These are phyloP conservation scores for Trichophyton benhamiae DNA, from an alignment of 2,329 filamentous ascomycete species.

Conservation along the genomic window DNA sequence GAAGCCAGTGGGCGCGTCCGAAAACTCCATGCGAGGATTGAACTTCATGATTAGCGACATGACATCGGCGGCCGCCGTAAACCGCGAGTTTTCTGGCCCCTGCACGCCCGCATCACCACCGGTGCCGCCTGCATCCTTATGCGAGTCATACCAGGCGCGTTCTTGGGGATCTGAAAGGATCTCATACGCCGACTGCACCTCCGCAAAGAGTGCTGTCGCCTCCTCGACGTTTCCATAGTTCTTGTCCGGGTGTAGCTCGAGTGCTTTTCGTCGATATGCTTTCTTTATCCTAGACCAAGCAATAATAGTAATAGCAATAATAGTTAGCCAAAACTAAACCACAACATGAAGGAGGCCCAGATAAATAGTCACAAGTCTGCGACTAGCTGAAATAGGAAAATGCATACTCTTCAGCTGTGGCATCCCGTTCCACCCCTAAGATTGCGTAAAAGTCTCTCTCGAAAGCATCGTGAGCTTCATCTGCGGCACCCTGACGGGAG, in stretches of 20 bases:
- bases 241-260: conserved; percentile 89
- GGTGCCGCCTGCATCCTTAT: conserved; percentile 61
- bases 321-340: not conserved
- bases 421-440: conserved; percentile 58
- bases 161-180: conserved; percentile 94
- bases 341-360: not conserved
- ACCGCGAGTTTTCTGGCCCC: conserved; percentile 55
- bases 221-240: conserved; percentile 77
- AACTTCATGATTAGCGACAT: conserved; percentile 68
- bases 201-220: conserved; percentile 75
- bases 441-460: conserved; percentile 56
- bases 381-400: conserved; percentile 4
- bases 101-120: conserved; percentile 34
- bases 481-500: conserved; percentile 18
- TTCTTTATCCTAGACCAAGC: conserved; percentile 62
- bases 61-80: conserved; percentile 73
- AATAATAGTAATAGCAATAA: no score
- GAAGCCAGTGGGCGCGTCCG: conserved; percentile 70
- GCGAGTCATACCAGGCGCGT: conserved; percentile 93
- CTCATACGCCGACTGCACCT: conserved; percentile 86
- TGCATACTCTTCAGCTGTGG: conserved; percentile 66
- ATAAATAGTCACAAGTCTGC: no score
- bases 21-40: conserved; percentile 63
- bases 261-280: conserved; percentile 77
- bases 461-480: conserved; percentile 13